These are phyloP conservation scores for Trichosporon faecale DNA, from an alignment of 1,284 basidiomycete species.

Conservation along the genomic window DNA sequence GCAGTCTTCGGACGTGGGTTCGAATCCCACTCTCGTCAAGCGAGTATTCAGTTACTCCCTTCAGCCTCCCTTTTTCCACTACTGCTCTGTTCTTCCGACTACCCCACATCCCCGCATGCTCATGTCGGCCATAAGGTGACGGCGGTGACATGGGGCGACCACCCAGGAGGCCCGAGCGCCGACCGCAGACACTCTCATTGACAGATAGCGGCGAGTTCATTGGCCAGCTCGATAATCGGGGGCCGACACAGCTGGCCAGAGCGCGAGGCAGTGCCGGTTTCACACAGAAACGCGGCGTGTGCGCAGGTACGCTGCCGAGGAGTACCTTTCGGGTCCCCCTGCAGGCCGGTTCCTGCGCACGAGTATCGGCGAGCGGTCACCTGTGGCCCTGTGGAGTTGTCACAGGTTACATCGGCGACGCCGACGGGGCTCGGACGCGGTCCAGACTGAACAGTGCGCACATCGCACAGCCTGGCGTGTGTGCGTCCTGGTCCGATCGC, in stretches of 20 bases:
- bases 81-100: background rate
- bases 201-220: background rate
- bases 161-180: no score
- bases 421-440: background rate
- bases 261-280: background rate
- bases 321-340: background rate
- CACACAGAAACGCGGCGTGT: background rate
- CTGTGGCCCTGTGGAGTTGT: background rate
- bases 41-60: constrained; percentile 2
- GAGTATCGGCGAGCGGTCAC: background rate
- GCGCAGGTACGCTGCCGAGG: background rate
- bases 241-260: background rate
- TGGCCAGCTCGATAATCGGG: background rate
- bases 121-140: no score
- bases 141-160: no score
- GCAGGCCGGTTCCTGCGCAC: background rate
- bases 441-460: background rate
- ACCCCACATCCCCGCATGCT: background rate
- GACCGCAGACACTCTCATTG: background rate
- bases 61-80: background rate
- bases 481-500: background rate
- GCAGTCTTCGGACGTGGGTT: constrained; percentile 3
- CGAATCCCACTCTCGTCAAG: constrained; percentile 3
- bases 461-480: background rate
- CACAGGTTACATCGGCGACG: background rate